Evolutionary conservation across 2,329 filamentous ascomycete genomes (phyloP).

Genomic region (Thelonectria olida): DNA sequence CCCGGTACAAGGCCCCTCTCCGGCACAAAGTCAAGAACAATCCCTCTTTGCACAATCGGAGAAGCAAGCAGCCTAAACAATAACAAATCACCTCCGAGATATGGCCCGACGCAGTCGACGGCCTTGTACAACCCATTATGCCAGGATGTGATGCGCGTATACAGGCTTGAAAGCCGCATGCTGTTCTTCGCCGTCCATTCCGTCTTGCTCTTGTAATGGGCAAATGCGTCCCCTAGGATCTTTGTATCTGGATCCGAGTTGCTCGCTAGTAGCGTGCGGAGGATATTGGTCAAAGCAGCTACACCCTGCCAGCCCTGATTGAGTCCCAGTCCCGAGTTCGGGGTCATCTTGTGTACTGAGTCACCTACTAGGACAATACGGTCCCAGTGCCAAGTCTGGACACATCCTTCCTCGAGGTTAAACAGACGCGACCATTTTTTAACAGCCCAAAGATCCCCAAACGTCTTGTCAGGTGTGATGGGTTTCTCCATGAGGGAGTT

Average conservation of each 20-base stretch:
- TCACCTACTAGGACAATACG: constrained; percentile 30
- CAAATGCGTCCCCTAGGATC: not conserved
- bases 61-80: constrained; percentile 28
- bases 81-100: constrained; percentile 24
- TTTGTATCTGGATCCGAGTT: constrained; percentile 2
- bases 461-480: not conserved
- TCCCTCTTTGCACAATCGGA: constrained; percentile 20
- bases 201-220: constrained; percentile 16
- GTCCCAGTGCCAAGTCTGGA: constrained; percentile 26
- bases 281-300: constrained; percentile 19
- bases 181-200: constrained; percentile 18
- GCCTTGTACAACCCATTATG: constrained; percentile 23
- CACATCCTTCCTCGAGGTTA: constrained; percentile 25
- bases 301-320: constrained; percentile 27
- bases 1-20: constrained; percentile 25
- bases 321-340: constrained; percentile 28
- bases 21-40: constrained; percentile 25
- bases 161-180: constrained; percentile 13
- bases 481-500: not conserved
- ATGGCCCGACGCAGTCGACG: constrained; percentile 24
- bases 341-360: constrained; percentile 32
- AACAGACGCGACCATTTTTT: not conserved
- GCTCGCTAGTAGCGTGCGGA: constrained; percentile 6
- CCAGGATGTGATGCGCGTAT: constrained; percentile 25
- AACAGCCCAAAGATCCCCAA: not conserved